These are phyloP conservation scores for Colletotrichum nymphaeae DNA, from an alignment of 2,329 filamentous ascomycete genomes.

Conservation along the genomic window DNA sequence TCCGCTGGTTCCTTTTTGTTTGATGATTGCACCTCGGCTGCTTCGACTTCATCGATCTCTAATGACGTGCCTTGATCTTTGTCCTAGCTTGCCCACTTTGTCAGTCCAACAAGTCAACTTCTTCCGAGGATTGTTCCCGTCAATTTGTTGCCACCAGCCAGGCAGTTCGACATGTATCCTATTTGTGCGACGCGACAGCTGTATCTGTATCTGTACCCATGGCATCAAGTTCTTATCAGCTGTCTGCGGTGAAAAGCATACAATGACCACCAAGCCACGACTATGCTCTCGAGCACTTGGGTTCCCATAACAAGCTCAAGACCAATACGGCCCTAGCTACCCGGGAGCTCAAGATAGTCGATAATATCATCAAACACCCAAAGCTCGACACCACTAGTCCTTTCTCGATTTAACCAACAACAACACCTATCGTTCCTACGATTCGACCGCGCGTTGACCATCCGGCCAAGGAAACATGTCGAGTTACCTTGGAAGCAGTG, in stretches of 20 bases:
- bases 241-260: neutral
- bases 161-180: neutral
- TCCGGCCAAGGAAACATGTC: neutral
- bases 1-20: neutral
- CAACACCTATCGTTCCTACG: neutral
- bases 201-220: constrained; percentile 15
- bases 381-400: neutral
- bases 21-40: neutral
- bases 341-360: neutral
- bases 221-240: neutral
- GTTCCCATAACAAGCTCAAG: neutral
- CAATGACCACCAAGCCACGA: neutral
- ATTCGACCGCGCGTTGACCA: neutral
- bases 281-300: neutral
- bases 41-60: neutral
- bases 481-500: neutral
- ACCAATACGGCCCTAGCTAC: neutral
- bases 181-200: neutral
- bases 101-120: neutral
- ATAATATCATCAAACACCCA: neutral
- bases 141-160: neutral
- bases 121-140: neutral
- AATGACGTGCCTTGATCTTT: neutral
- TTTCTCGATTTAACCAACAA: neutral
- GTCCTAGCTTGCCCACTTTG: neutral